Conservation (phyloP, 306 rosid genomes). For the Vigna nakashimae region DNA sequence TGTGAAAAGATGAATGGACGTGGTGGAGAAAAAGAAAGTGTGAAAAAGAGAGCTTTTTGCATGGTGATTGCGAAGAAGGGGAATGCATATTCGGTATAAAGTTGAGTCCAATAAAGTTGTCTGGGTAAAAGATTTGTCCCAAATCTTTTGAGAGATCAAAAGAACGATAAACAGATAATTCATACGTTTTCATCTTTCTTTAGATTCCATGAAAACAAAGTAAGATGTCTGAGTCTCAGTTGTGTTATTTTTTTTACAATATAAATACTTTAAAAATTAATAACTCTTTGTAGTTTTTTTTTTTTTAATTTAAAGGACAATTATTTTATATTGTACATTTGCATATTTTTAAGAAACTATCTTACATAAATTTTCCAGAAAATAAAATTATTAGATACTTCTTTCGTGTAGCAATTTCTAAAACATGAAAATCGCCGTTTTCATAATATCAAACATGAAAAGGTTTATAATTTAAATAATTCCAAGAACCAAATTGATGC, state of each 20-base stretch:
- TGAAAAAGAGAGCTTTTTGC: neutral
- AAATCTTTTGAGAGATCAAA: slow-evolving; percentile 3
- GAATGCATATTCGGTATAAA: neutral
- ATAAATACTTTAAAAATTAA: too few relatives aligned
- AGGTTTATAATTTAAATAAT: neutral
- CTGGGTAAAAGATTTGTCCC: neutral
- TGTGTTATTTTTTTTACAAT: too few relatives aligned
- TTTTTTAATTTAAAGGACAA: too few relatives aligned
- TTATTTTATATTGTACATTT: too few relatives aligned
- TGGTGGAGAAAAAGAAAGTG: slow-evolving; percentile 13
- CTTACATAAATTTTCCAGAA: too few relatives aligned
- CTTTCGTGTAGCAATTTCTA: too few relatives aligned
- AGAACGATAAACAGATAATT: slow-evolving; percentile 9
- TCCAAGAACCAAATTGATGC: too few relatives aligned
- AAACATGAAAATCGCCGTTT: too few relatives aligned
- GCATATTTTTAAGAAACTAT: too few relatives aligned
- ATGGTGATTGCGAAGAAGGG: neutral
- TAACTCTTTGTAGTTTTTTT: too few relatives aligned
- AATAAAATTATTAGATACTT: too few relatives aligned
- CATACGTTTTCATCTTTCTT: slow-evolving; percentile 29
- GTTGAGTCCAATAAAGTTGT: slow-evolving; percentile 5
- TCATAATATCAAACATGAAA: neutral
- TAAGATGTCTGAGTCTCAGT: too few relatives aligned
- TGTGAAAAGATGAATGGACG: slow-evolving; percentile 15
- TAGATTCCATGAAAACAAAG: slow-evolving; percentile 15